Evolutionary conservation across 2,329 filamentous ascomycete genomes (phyloP), one percentile per base, ranked within the genome.

Genomic region (Neonectria magnoliae): DNA sequence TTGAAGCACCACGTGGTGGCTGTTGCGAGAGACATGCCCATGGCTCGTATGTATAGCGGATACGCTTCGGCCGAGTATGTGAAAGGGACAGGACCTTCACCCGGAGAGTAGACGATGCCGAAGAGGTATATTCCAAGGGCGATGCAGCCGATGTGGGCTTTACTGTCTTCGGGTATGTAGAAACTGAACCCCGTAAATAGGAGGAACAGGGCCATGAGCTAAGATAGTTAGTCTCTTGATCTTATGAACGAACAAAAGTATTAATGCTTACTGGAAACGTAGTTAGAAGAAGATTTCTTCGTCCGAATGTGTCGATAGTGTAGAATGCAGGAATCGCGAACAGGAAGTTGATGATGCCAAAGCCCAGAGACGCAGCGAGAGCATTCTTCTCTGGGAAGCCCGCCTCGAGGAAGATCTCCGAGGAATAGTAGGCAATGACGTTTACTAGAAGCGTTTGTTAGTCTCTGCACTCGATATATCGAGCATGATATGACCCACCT

Each of bases 261-360:
- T n/a, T 2, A 16, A 16, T 20, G 62, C 68, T 65, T 47, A 70
- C 68, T 8, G 74, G 73, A 60, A 76, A 76, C 1, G 75, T 66
- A 36, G 69, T 75, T 29, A 71, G 68, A 14, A 70, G 68, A 31
- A 91, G 80, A 67, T 88, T 88, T 20, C 90, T 83, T 4, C 90
- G 85, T 7, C 90, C 90, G 63, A 89, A 91, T 0, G 85, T 90
- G 72, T 92, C 90, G 29, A 77, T 76, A 14, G 75, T 76, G 60
- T 70, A 74, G 16, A 77, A 65, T 5, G 74, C 74, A 4, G 75
- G 73, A 59, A 76, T 70, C 4, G 74, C 73, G 59, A 90, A 90
- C 38, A 91, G 74, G 79, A 86, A 91, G 73, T 91, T 91, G 72
- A 91, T 84, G 54, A 89, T 79, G 2, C 76, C 76, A 16, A 71